These are phyloP conservation scores for Mycena alexandri DNA, from an alignment of 768 basidiomycete species.

Conservation along the genomic window DNA sequence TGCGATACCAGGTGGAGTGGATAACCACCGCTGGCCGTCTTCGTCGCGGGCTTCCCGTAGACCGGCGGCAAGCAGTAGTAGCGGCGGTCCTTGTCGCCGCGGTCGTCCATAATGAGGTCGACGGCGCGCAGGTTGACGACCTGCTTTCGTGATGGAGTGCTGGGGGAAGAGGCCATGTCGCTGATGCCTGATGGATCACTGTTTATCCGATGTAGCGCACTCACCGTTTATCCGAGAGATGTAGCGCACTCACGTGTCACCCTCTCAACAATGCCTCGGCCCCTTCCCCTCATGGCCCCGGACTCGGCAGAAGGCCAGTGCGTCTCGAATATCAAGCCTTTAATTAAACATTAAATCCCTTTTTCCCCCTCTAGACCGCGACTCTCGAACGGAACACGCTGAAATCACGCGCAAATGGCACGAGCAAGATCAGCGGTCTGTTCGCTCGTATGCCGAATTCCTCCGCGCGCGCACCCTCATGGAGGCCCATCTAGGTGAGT, in stretches of 20 bases:
- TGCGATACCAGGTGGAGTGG: constrained; percentile 1
- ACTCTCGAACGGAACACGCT: too few relatives aligned
- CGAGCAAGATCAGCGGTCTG: not conserved
- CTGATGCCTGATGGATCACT: not conserved
- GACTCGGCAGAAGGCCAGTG: not conserved
- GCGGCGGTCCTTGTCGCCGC: not conserved
- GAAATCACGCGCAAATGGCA: not conserved
- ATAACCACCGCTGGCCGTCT: not conserved
- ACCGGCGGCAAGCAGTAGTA: constrained; percentile 11
- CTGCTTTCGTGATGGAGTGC: not conserved
- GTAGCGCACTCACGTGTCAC: too few relatives aligned
- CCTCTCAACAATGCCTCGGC: too few relatives aligned
- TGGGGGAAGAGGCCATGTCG: not conserved
- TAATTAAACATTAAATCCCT: too few relatives aligned
- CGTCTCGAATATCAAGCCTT: too few relatives aligned
- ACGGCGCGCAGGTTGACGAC: not conserved
- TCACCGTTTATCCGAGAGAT: too few relatives aligned
- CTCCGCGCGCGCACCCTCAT: not conserved
- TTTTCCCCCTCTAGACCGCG: too few relatives aligned
- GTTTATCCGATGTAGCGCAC: too few relatives aligned
- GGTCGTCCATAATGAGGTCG: constrained; percentile 11
- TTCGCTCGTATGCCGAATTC: not conserved
- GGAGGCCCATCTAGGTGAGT: not conserved
- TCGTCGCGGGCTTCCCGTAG: not conserved
- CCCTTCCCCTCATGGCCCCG: not conserved